These are phyloP conservation scores for Colletotrichum spaethianum DNA, from an alignment of 2,329 filamentous ascomycete genomes.

Conservation along the genomic window DNA sequence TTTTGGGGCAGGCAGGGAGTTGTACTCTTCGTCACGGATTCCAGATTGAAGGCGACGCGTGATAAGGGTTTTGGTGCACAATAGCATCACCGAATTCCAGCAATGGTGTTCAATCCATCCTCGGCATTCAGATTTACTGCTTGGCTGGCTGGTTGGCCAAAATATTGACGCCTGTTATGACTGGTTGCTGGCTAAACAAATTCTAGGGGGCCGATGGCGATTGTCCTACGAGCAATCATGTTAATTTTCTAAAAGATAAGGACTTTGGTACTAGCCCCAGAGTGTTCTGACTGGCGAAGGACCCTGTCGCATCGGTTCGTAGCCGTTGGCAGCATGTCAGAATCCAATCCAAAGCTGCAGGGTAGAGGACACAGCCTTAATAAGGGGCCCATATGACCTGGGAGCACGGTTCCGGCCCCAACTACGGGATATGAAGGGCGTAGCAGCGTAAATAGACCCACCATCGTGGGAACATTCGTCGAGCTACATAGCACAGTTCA, in stretches of 20 bases:
- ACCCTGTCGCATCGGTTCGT: background rate
- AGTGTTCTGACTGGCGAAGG: slow-evolving; percentile 6
- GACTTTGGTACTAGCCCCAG: background rate
- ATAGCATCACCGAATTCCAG: too few species aligned
- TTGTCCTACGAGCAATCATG: too few species aligned
- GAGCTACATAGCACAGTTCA: background rate
- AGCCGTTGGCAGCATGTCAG: background rate
- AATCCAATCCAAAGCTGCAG: background rate
- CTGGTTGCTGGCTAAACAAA: background rate
- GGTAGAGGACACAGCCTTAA: background rate
- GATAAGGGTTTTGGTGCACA: too few species aligned
- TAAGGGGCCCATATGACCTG: background rate
- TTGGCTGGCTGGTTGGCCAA: background rate
- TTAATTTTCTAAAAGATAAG: background rate
- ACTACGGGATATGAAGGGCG: background rate
- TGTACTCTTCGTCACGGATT: slow-evolving; percentile 10
- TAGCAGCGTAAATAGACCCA: background rate
- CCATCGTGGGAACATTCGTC: background rate
- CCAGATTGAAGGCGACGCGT: background rate
- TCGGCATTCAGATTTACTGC: too few species aligned
- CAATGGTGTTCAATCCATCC: too few species aligned
- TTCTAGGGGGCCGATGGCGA: background rate
- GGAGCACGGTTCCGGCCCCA: background rate
- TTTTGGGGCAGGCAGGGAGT: slow-evolving; percentile 29
- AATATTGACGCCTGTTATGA: background rate